Evolutionary conservation across 1,139 yeast genomes (phyloP).

Genomic region (Lodderomyces metapsilosis): DNA sequence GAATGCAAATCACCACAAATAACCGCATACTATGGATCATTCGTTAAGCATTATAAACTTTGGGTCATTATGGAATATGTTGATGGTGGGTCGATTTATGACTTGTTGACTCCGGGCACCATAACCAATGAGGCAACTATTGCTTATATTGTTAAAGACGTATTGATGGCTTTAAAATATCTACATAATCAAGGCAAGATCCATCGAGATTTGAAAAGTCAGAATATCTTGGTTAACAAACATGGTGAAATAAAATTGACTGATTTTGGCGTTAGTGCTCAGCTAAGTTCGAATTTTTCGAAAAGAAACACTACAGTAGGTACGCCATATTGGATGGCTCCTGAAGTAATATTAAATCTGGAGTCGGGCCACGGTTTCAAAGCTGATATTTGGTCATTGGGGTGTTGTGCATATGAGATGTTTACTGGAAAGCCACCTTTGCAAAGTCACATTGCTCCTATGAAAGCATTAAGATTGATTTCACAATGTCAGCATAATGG

Average conservation of each 20-base stretch:
- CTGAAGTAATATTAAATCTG: conserved; percentile 86
- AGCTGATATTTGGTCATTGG: conserved; percentile 96
- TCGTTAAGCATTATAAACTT: conserved; percentile 71
- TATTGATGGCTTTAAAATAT: conserved; percentile 67
- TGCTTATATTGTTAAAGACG: conserved; percentile 55
- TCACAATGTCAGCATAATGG: conserved; percentile 35
- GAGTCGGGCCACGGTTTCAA: conserved; percentile 73
- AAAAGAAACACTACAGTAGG: conserved; percentile 91
- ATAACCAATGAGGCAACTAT: conserved; percentile 45
- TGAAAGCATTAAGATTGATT: conserved; percentile 65
- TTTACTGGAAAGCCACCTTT: conserved; percentile 85
- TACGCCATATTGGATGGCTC: conserved; percentile 99
- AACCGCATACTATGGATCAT: conserved; percentile 77
- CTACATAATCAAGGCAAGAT: conserved; percentile 77
- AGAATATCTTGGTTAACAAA: conserved; percentile 67
- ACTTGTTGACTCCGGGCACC: conserved; percentile 62
- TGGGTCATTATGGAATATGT: conserved; percentile 88
- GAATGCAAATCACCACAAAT: conserved; percentile 68
- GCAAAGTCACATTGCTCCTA: conserved; percentile 65
- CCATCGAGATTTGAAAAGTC: conserved; percentile 86
- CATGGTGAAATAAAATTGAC: conserved; percentile 85
- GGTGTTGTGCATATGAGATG: conserved; percentile 83
- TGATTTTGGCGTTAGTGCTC: conserved; percentile 95
- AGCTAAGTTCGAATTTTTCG: conserved; percentile 72
- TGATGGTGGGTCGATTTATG: conserved; percentile 82